A percentile compares a stretch with the other conserved stretches of the same genome.
These are phyloP conservation scores for Clavariopsis aquatica DNA, from an alignment of 495 filamentous ascomycete species.

Conservation along the genomic window DNA sequence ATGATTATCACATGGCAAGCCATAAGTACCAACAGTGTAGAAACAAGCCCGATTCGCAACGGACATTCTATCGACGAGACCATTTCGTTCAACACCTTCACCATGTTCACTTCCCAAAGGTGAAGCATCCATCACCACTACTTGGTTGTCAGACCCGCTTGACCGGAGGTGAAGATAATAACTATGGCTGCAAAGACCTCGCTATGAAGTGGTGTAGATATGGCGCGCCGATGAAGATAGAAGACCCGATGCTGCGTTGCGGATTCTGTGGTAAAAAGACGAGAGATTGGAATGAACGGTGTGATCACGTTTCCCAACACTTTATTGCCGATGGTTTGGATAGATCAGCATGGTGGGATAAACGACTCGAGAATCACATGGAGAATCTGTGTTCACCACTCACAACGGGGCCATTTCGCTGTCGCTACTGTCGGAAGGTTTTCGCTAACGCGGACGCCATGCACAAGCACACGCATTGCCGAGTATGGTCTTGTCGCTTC, in stretches of 20 bases:
- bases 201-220: slow-evolving; percentile 26
- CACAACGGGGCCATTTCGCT: slow-evolving; percentile 20
- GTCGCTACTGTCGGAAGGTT: slow-evolving; percentile 26
- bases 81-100: slow-evolving; percentile 34
- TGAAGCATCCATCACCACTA: slow-evolving; percentile 12
- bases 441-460: slow-evolving; percentile 24
- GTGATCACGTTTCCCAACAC: slow-evolving; percentile 35
- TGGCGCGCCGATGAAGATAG: slow-evolving; percentile 13
- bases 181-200: slow-evolving; percentile 31
- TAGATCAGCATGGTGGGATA: slow-evolving; percentile 26
- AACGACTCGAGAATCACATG: slow-evolving; percentile 18
- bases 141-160: slow-evolving; percentile 21
- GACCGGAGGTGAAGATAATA: background rate
- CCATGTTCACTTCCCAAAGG: slow-evolving; percentile 23
- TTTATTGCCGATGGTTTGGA: slow-evolving; percentile 3
- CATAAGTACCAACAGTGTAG: slow-evolving; percentile 32
- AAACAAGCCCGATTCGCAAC: slow-evolving; percentile 23
- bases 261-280: slow-evolving; percentile 28
- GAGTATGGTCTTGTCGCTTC: slow-evolving; percentile 30
- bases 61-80: slow-evolving; percentile 35
- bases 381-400: slow-evolving; percentile 19
- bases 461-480: slow-evolving; percentile 23
- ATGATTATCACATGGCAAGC: slow-evolving; percentile 24
- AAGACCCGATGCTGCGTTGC: slow-evolving; percentile 32
- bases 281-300: slow-evolving; percentile 27